A percentile compares a stretch with the other conserved stretches of the same genome.
These are phyloP conservation scores for Porphyra umbilicalis DNA, from an alignment of 31 red algal genomes.

Conservation along the genomic window DNA sequence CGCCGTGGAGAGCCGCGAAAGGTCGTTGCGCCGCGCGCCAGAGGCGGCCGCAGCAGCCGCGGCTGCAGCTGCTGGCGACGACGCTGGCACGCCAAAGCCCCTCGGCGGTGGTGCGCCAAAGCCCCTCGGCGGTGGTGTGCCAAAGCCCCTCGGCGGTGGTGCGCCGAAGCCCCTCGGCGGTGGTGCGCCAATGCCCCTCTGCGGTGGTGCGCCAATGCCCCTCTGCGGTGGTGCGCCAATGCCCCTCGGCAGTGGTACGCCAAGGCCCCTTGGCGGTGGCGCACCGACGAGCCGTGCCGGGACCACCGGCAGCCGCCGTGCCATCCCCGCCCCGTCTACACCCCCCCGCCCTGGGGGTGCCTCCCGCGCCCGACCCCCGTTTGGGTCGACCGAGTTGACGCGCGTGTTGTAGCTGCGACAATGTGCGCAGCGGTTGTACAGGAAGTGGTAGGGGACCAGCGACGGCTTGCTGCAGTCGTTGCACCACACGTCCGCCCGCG, in stretches of 20 bases:
- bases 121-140: neutral
- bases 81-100: neutral
- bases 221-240: too few species aligned
- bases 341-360: neutral
- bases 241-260: neutral
- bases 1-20: neutral
- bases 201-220: neutral
- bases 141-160: neutral
- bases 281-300: neutral
- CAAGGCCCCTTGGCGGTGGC: neutral
- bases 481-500: constrained; percentile 56
- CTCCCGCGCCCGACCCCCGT: neutral
- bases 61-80: too few species aligned
- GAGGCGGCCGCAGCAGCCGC: neutral
- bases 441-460: constrained; percentile 62
- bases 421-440: constrained; percentile 79
- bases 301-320: neutral
- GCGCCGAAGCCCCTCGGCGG: neutral
- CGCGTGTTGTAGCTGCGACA: constrained; percentile 89
- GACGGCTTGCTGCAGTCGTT: constrained; percentile 57
- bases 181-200: neutral
- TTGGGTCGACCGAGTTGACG: constrained; percentile 47
- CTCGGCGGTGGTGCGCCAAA: neutral
- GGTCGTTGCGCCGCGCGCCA: neutral
- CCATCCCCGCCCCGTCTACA: neutral